Percentiles rank a stretch among this genome's conserved stretches.
These are phyloP conservation scores for Curvularia sp. DNA, from an alignment of 2,329 filamentous ascomycete species.

Conservation along the genomic window DNA sequence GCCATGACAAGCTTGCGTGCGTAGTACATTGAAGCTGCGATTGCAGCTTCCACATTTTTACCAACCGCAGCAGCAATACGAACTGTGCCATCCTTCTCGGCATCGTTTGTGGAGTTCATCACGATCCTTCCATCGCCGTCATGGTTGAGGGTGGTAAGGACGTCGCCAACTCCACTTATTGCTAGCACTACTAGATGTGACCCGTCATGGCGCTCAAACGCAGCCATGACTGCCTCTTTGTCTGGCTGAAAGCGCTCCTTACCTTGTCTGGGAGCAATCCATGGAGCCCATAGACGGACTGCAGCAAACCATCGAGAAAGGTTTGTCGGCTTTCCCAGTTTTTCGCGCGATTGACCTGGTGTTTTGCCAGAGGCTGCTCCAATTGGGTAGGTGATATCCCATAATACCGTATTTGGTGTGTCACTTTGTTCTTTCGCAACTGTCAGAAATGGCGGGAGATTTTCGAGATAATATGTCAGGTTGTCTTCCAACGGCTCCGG, in stretches of 20 bases:
- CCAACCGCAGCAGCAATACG: slow-evolving; percentile 75
- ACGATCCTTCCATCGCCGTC: slow-evolving; percentile 70
- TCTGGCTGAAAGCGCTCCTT: slow-evolving; percentile 70
- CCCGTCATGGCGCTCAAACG: slow-evolving; percentile 76
- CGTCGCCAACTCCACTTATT: slow-evolving; percentile 75
- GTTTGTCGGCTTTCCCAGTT: slow-evolving; percentile 70
- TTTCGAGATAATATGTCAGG: slow-evolving; percentile 64
- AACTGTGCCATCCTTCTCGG: slow-evolving; percentile 61
- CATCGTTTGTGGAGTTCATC: slow-evolving; percentile 76
- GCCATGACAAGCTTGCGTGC: slow-evolving; percentile 70
- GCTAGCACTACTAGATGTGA: slow-evolving; percentile 79
- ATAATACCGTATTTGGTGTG: slow-evolving; percentile 72
- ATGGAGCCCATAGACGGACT: slow-evolving; percentile 79
- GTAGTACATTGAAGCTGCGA: slow-evolving; percentile 85
- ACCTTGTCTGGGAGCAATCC: slow-evolving; percentile 89
- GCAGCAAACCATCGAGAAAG: slow-evolving; percentile 80
- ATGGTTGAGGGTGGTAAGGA: slow-evolving; percentile 73
- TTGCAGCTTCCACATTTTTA: slow-evolving; percentile 74
- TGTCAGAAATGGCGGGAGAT: slow-evolving; percentile 63
- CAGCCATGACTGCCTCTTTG: slow-evolving; percentile 78
- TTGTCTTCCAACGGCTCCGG: slow-evolving; percentile 48
- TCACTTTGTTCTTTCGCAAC: slow-evolving; percentile 67
- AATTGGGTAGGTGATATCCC: slow-evolving; percentile 68
- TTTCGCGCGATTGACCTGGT: slow-evolving; percentile 64
- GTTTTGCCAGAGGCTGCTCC: slow-evolving; percentile 62